A percentile compares a stretch with the other conserved stretches of the same genome.
Conservation (phyloP, 805 yeast species). For the Pichia scutulata region DNA sequence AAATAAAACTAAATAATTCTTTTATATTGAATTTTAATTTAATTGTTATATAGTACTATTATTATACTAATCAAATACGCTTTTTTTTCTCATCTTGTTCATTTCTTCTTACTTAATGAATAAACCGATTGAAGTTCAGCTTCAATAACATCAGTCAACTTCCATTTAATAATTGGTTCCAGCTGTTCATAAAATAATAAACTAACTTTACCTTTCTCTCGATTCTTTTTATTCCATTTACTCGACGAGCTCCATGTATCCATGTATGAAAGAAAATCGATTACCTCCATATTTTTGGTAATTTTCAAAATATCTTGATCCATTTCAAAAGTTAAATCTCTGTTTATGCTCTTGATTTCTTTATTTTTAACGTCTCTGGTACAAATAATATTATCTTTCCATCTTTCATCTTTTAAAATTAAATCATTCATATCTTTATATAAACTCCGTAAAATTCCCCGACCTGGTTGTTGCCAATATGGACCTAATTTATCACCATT, state of each 20-base stretch:
- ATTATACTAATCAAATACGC: not conserved
- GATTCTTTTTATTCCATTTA: conserved; percentile 38
- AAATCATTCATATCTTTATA: conserved; percentile 34
- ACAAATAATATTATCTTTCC: conserved; percentile 24
- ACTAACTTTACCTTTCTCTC: conserved; percentile 29
- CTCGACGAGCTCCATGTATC: conserved; percentile 70
- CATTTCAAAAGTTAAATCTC: conserved; percentile 14
- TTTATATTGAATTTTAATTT: conserved; percentile 1
- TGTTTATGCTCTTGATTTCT: not conserved
- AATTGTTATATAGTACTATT: conserved; percentile 4
- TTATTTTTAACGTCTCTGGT: conserved; percentile 22
- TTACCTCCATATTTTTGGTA: conserved; percentile 35
- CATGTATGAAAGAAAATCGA: conserved; percentile 43
- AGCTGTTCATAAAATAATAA: conserved; percentile 29
- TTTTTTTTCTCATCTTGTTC: not conserved
- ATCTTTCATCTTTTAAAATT: conserved; percentile 30
- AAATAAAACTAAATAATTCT: not conserved
- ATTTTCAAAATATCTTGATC: conserved; percentile 24
- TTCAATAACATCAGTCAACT: conserved; percentile 30
- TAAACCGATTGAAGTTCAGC: conserved; percentile 46
- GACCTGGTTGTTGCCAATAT: conserved; percentile 85
- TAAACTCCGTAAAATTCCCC: conserved; percentile 41
- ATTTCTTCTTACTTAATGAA: conserved; percentile 34
- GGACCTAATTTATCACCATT: conserved; percentile 46
- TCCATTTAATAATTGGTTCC: conserved; percentile 41